Conservation (phyloP, 805 yeast species). For the Candida railenensis region DNA sequence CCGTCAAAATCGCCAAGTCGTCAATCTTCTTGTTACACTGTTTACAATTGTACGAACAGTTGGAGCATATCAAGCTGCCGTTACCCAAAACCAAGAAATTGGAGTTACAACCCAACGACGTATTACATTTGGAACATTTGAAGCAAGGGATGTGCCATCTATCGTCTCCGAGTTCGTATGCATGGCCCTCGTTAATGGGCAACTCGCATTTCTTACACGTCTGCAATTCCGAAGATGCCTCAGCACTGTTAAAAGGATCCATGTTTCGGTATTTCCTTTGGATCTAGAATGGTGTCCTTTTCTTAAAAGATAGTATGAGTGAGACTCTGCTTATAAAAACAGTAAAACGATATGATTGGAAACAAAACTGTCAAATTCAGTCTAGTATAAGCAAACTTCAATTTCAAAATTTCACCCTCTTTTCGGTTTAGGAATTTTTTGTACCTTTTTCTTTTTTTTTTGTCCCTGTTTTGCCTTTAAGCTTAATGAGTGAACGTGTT, state of each 20-base stretch:
- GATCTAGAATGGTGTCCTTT: not conserved
- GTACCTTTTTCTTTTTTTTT: not conserved
- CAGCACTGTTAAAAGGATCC: not conserved
- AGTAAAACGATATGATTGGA: too few relatives aligned
- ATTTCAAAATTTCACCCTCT: not conserved
- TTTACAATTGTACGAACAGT: constrained; percentile 88
- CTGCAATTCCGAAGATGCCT: constrained; percentile 14
- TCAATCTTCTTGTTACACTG: constrained; percentile 84
- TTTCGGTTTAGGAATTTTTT: not conserved
- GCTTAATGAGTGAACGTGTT: not conserved
- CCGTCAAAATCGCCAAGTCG: constrained; percentile 90
- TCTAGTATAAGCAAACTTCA: too few relatives aligned
- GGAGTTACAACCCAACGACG: constrained; percentile 78
- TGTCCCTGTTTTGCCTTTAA: not conserved
- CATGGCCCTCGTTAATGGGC: constrained; percentile 83
- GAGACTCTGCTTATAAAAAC: not conserved
- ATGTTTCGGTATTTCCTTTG: not conserved
- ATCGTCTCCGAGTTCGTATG: constrained; percentile 90
- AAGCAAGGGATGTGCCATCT: constrained; percentile 97
- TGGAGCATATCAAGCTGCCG: constrained; percentile 85
- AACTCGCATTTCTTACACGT: constrained; percentile 39
- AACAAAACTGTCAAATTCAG: too few relatives aligned
- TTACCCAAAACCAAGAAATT: constrained; percentile 91
- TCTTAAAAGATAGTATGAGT: not conserved
- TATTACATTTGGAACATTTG: constrained; percentile 80